phyloP scores from a whole-genome alignment of 1,284 basidiomycete genomes.

The Chiua sp. region DNA sequence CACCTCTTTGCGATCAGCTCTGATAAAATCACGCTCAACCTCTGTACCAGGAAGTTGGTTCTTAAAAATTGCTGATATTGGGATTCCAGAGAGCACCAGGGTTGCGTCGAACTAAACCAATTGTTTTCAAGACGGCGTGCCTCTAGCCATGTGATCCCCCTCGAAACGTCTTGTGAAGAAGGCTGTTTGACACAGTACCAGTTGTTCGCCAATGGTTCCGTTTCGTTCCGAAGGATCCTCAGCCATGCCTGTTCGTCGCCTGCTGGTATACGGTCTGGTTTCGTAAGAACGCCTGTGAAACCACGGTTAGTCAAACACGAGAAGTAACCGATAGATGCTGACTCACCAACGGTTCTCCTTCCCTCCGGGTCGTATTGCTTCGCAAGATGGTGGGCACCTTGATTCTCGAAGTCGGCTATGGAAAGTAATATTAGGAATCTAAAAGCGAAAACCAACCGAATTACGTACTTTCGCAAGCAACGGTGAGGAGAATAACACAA shows the following conservation, averaged over 20 bases:
- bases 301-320: background rate
- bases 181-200: slow-evolving; percentile 83
- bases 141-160: slow-evolving; percentile 61
- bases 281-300: slow-evolving; percentile 75
- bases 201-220: slow-evolving; percentile 60
- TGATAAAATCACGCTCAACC: slow-evolving; percentile 59
- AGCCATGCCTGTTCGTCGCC: slow-evolving; percentile 71
- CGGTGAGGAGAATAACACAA: too few species aligned
- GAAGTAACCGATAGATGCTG: background rate
- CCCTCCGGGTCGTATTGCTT: slow-evolving; percentile 63
- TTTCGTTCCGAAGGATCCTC: too few species aligned
- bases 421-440: background rate
- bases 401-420: slow-evolving; percentile 78
- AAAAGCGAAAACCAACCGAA: background rate
- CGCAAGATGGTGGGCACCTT: slow-evolving; percentile 65
- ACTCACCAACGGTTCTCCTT: slow-evolving; percentile 69
- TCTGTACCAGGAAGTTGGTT: slow-evolving; percentile 58
- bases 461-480: slow-evolving; percentile 64
- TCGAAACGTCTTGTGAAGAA: slow-evolving; percentile 55
- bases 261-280: slow-evolving; percentile 71
- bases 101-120: slow-evolving; percentile 64
- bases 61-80: slow-evolving; percentile 57
- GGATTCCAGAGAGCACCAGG: slow-evolving; percentile 60
- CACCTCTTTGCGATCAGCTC: slow-evolving; percentile 61
- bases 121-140: slow-evolving; percentile 66